phyloP scores from a whole-genome alignment of 495 filamentous ascomycete species.

The Aspergillus campestris region DNA sequence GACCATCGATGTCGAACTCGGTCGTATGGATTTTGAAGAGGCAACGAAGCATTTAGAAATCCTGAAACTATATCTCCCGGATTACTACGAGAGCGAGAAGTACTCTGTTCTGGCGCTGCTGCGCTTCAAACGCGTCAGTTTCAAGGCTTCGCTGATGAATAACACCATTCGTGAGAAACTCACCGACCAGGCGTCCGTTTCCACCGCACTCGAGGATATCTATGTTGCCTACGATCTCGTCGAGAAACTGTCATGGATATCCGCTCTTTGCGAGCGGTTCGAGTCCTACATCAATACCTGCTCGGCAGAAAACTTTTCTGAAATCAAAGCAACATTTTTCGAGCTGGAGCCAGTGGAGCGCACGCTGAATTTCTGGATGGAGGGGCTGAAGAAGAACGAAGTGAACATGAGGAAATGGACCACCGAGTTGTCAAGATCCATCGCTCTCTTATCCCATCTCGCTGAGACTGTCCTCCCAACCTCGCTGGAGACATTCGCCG shows the following conservation, averaged over 20 bases:
- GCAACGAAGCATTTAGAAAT: constrained; percentile 81
- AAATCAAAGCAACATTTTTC: constrained; percentile 67
- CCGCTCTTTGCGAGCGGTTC: constrained; percentile 75
- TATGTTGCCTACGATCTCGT: constrained; percentile 71
- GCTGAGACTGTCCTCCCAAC: constrained; percentile 68
- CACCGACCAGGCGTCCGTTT: constrained; percentile 42
- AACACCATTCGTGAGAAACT: constrained; percentile 72
- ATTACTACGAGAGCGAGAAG: constrained; percentile 67
- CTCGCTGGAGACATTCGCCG: constrained; percentile 67
- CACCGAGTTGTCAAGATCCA: constrained; percentile 66
- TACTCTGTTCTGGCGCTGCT: constrained; percentile 81
- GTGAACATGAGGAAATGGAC: constrained; percentile 76
- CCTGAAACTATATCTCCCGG: constrained; percentile 80
- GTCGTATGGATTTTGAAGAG: constrained; percentile 83
- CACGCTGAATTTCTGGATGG: constrained; percentile 82
- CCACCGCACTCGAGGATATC: constrained; percentile 60
- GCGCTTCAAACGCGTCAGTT: constrained; percentile 77
- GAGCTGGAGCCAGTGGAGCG: constrained; percentile 92
- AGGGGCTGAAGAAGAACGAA: constrained; percentile 72
- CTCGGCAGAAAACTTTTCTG: constrained; percentile 65
- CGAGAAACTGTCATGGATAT: constrained; percentile 80
- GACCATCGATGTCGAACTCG: constrained; percentile 83
- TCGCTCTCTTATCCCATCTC: constrained; percentile 78
- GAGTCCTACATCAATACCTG: constrained; percentile 67
- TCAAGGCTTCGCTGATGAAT: constrained; percentile 77